Conservation (phyloP, 768 basidiomycete species). For the Sarcomyxa edulis region DNA sequence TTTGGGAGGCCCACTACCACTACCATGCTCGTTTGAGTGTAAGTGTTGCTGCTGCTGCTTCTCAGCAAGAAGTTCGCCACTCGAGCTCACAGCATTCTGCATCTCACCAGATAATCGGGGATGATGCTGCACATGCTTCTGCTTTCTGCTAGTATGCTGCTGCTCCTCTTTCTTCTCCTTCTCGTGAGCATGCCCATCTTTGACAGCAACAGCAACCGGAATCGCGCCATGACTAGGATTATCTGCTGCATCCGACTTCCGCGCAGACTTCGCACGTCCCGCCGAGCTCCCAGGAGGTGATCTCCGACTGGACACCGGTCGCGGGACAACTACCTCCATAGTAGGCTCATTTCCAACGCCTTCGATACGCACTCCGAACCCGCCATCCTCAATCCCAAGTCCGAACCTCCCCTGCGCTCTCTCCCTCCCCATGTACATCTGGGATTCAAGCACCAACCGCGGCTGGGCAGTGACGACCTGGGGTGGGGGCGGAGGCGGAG, state of each 20-base stretch:
- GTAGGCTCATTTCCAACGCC: too few species aligned
- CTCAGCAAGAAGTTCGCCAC: too few species aligned
- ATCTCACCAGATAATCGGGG: too few species aligned
- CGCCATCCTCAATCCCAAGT: too few species aligned
- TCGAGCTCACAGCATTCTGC: too few species aligned
- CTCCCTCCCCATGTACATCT: background rate
- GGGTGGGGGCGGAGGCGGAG: background rate
- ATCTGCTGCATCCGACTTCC: constrained; percentile 41
- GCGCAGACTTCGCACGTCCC: constrained; percentile 39
- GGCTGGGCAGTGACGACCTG: background rate
- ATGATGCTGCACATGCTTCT: too few species aligned
- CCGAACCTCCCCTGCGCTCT: background rate
- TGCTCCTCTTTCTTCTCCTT: constrained; percentile 8
- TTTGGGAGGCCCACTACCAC: too few species aligned
- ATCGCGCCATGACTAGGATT: constrained; percentile 19
- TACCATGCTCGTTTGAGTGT: too few species aligned
- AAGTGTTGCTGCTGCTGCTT: too few species aligned
- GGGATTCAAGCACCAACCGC: too few species aligned
- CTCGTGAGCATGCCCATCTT: constrained; percentile 6
- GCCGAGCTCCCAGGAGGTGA: constrained; percentile 45
- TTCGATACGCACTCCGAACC: too few species aligned
- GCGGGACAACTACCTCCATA: constrained; percentile 3
- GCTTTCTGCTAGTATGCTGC: constrained; percentile 9
- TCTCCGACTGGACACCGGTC: too few species aligned
- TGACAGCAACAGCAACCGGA: constrained; percentile 5